Percentiles rank a stretch among this genome's conserved stretches.
Conservation (phyloP, 108 stramenopile species). For the Pseudonitzschia pungens region DNA sequence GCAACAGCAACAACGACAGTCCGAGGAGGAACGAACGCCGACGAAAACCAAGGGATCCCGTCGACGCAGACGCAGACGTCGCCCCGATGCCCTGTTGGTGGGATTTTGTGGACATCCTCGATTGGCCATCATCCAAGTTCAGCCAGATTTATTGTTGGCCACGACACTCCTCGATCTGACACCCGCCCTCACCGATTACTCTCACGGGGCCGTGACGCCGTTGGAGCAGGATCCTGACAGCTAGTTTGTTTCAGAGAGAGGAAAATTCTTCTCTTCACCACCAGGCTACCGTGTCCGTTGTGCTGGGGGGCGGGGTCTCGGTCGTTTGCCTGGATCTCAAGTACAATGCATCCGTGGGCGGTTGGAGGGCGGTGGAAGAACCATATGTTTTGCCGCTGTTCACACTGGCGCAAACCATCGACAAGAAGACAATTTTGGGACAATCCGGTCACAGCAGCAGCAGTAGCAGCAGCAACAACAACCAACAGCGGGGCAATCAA, state of each 20-base stretch:
- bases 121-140: constrained; percentile 44
- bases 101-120: constrained; percentile 82
- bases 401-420: constrained; percentile 30
- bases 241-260: constrained; percentile 38
- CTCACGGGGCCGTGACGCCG: constrained; percentile 56
- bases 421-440: neutral
- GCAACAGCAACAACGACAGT: too few species aligned
- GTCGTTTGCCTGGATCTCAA: constrained; percentile 54
- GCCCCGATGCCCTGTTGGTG: constrained; percentile 49
- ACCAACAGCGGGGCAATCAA: neutral
- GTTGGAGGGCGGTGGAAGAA: constrained; percentile 65
- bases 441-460: neutral
- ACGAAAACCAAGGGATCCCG: neutral
- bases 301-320: constrained; percentile 79
- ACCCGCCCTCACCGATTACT: constrained; percentile 49
- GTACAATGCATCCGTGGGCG: constrained; percentile 20
- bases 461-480: neutral
- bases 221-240: constrained; percentile 74
- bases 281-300: constrained; percentile 59
- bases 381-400: constrained; percentile 76
- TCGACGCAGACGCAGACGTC: neutral
- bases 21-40: too few species aligned
- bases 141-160: constrained; percentile 59
- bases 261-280: constrained; percentile 5
- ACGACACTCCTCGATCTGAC: constrained; percentile 75